A percentile compares a stretch with the other conserved stretches of the same genome.
phyloP scores from a whole-genome alignment of 75 land plant species.

The Pinus taeda region DNA sequence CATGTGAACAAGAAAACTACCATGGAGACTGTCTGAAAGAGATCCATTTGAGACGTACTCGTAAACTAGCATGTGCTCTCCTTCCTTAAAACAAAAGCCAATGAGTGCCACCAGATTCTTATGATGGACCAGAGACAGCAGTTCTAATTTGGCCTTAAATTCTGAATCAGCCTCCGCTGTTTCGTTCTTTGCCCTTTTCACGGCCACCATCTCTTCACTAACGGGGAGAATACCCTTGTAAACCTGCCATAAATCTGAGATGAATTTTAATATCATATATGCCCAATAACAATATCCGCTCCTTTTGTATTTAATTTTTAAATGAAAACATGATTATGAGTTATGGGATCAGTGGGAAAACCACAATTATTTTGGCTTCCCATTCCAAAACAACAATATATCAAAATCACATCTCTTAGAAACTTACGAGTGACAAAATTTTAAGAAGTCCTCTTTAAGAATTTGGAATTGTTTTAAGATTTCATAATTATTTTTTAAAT shows the following conservation, averaged over 20 bases:
- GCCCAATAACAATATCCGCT: no score
- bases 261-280: no score
- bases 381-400: no score
- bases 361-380: no score
- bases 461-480: no score
- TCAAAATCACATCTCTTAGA: no score
- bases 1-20: conserved; percentile 1
- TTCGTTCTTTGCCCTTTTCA: conserved; percentile 66
- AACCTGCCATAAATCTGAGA: conserved; percentile 33
- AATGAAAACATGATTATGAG: no score
- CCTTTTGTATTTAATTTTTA: no score
- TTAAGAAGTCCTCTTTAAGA: no score
- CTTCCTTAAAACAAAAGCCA: conserved; percentile 81
- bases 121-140: conserved; percentile 91
- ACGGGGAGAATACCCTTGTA: conserved; percentile 49
- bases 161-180: conserved; percentile 8
- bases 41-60: conserved; percentile 78
- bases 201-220: conserved; percentile 66
- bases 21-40: conserved; percentile 34
- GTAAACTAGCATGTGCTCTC: conserved; percentile 83
- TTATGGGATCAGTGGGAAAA: no score
- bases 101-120: conserved; percentile 75
- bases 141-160: conserved; percentile 84
- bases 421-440: no score
- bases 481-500: no score